phyloP scores from a whole-genome alignment of 2,329 filamentous ascomycete species.

The Plectosphaerella sp. region DNA sequence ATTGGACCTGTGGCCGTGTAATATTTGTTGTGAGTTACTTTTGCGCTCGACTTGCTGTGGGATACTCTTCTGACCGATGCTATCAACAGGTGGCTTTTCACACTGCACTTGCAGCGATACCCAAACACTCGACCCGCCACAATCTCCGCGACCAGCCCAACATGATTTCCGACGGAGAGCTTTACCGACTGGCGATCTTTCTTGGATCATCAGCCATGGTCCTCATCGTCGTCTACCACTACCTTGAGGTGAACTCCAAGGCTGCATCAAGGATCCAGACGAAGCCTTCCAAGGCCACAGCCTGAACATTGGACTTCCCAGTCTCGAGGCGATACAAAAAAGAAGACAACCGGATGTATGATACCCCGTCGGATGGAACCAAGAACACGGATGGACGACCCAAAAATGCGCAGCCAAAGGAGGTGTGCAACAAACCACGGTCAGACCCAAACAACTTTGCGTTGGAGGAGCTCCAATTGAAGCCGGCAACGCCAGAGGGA shows the following conservation, averaged over 20 bases:
- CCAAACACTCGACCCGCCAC: background rate
- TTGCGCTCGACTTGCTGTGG: no score
- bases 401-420: no score
- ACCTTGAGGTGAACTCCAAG: slow-evolving; percentile 86
- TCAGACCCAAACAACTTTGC: no score
- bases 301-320: background rate
- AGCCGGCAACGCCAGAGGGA: no score
- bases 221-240: slow-evolving; percentile 92
- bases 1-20: no score
- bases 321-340: slow-evolving; percentile 10
- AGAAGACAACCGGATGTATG: slow-evolving; percentile 3
- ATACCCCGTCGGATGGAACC: background rate
- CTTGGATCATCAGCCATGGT: slow-evolving; percentile 87
- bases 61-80: background rate
- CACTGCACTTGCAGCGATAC: no score
- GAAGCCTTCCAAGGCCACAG: slow-evolving; percentile 16
- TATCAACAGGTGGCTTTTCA: background rate
- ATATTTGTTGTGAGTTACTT: no score
- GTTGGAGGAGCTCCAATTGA: no score
- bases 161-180: slow-evolving; percentile 92
- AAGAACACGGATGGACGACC: no score
- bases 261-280: slow-evolving; percentile 20
- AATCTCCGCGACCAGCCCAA: slow-evolving; percentile 27
- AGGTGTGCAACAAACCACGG: no score
- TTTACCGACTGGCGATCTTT: slow-evolving; percentile 90